These are phyloP conservation scores for Mariannaea sp. DNA, from an alignment of 2,329 filamentous ascomycete species.

Conservation along the genomic window DNA sequence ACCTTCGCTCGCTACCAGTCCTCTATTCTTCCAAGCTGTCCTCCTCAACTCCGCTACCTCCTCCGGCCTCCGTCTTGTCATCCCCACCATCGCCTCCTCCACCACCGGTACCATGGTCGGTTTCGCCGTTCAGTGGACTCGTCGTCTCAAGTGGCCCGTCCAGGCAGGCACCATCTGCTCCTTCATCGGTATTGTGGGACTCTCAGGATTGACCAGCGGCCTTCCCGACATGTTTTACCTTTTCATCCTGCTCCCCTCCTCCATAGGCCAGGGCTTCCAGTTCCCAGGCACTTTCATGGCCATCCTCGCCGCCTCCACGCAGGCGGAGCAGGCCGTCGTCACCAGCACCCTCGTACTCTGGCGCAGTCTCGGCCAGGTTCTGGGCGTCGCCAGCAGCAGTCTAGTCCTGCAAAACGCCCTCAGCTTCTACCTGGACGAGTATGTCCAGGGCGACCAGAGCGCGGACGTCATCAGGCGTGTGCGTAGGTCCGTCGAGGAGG, in stretches of 20 bases:
- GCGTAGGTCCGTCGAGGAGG: conserved; percentile 59
- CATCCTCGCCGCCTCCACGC: conserved; percentile 62
- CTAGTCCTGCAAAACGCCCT: conserved; percentile 76
- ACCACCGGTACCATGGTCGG: conserved; percentile 61
- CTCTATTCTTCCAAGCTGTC: conserved; percentile 78
- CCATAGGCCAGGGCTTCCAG: conserved; percentile 65
- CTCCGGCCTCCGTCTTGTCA: conserved; percentile 73
- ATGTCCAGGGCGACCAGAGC: conserved; percentile 64
- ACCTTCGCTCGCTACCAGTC: no score
- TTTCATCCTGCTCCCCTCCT: conserved; percentile 59
- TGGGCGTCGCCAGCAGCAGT: conserved; percentile 74
- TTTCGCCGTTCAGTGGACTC: conserved; percentile 64
- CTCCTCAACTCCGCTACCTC: conserved; percentile 70
- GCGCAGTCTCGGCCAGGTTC: conserved; percentile 71
- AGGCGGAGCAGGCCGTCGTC: conserved; percentile 68
- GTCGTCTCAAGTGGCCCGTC: conserved; percentile 64
- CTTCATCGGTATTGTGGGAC: conserved; percentile 55
- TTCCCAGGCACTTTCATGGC: conserved; percentile 69
- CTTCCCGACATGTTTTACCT: conserved; percentile 60
- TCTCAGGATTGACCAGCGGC: conserved; percentile 55
- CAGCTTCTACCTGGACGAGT: conserved; percentile 59
- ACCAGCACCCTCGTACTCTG: conserved; percentile 74
- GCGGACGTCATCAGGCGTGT: conserved; percentile 58
- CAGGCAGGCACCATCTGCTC: conserved; percentile 54
- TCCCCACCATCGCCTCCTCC: conserved; percentile 63